A percentile compares a stretch with the other conserved stretches of the same genome.
Evolutionary conservation across 208 protist species (phyloP).

Genomic region (Trypanosoma mega): DNA sequence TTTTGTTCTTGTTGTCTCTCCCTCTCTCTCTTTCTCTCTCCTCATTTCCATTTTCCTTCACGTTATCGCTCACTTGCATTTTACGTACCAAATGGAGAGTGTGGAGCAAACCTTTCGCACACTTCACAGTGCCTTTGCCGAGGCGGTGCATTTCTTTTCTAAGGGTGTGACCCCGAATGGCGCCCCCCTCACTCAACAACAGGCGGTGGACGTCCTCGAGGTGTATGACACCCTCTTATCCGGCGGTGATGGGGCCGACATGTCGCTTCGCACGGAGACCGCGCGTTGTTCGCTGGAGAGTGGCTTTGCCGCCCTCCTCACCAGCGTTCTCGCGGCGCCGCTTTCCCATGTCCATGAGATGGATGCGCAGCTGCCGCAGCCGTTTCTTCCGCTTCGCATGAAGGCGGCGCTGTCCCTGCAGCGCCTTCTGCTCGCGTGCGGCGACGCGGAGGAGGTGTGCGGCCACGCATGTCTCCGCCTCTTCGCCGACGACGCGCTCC

Average conservation of each 20-base stretch:
- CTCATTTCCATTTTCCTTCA: not conserved
- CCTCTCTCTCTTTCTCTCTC: not conserved
- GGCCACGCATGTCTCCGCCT: conserved; percentile 3
- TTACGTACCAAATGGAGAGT: not conserved
- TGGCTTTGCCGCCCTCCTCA: conserved; percentile 13
- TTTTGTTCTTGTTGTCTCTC: not conserved
- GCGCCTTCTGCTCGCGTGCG: conserved; percentile 6
- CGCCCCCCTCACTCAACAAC: conserved; percentile 22
- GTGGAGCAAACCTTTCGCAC: conserved; percentile 20
- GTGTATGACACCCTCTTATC: conserved; percentile 22
- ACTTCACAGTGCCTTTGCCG: conserved; percentile 10
- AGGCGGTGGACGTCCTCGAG: conserved; percentile 20
- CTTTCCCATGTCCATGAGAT: conserved; percentile 16
- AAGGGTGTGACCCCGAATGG: conserved; percentile 7
- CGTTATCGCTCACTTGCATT: not conserved
- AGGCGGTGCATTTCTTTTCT: conserved; percentile 17
- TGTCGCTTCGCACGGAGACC: not conserved
- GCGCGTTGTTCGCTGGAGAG: conserved; percentile 6
- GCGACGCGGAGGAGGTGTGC: not conserved
- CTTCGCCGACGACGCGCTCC: not conserved
- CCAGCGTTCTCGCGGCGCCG: conserved; percentile 3
- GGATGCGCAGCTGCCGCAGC: conserved; percentile 7
- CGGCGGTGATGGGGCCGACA: not conserved
- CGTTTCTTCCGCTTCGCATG: conserved; percentile 22
- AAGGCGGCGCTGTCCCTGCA: conserved; percentile 6